Conservation (phyloP, 2,329 filamentous ascomycete species). For the Cordyceps pruinosa region DNA sequence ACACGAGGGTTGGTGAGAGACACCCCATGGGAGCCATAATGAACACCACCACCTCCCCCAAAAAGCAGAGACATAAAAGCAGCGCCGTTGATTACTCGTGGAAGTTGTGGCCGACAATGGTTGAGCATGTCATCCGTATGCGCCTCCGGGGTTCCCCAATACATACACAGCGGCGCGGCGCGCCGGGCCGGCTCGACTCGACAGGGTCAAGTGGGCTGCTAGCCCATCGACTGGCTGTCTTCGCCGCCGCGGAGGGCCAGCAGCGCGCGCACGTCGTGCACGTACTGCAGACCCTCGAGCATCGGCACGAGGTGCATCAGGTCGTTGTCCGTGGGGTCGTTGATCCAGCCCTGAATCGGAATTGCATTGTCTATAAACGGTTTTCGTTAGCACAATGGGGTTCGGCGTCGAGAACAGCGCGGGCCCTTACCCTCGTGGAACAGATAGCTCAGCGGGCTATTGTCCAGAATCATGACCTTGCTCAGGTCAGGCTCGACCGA, state of each 20-base stretch:
- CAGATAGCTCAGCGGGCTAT: slow-evolving; percentile 95
- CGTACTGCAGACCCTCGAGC: slow-evolving; percentile 90
- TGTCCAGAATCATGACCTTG: slow-evolving; percentile 98
- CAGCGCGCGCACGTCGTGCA: slow-evolving; percentile 87
- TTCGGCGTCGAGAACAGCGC: neutral
- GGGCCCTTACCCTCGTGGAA: slow-evolving; percentile 79
- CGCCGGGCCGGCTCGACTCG: too few relatives aligned
- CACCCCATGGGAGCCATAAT: neutral
- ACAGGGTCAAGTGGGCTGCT: neutral
- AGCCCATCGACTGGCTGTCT: slow-evolving; percentile 52
- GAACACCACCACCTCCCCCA: neutral
- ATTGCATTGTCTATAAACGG: slow-evolving; percentile 82
- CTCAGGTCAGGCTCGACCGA: slow-evolving; percentile 94
- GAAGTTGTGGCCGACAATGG: slow-evolving; percentile 4
- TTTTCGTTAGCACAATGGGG: slow-evolving; percentile 3
- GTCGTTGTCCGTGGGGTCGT: slow-evolving; percentile 93
- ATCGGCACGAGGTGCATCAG: slow-evolving; percentile 87
- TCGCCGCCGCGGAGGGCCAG: slow-evolving; percentile 85
- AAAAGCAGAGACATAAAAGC: neutral
- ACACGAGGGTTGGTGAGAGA: neutral
- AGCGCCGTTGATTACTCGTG: neutral
- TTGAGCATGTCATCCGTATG: slow-evolving; percentile 14
- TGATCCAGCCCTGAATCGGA: slow-evolving; percentile 98
- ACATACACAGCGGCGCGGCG: too few relatives aligned
- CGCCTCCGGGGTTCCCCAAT: neutral